A percentile compares a stretch with the other conserved stretches of the same genome.
These are phyloP conservation scores for Phytophthora uliginosa DNA, from an alignment of 352 stramenopile species.

Conservation along the genomic window DNA sequence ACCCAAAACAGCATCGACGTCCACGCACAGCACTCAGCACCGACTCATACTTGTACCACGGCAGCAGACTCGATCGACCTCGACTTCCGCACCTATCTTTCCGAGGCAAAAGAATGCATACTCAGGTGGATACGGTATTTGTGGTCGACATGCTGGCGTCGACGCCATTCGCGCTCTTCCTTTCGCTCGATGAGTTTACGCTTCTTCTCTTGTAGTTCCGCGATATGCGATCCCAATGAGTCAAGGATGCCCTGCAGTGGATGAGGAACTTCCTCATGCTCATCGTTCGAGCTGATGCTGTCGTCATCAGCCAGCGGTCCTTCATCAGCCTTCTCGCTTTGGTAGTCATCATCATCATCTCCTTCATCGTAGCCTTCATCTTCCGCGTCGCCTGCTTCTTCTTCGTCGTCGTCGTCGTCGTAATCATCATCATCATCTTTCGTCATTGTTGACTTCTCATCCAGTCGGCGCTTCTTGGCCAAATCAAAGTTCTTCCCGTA, in stretches of 20 bases:
- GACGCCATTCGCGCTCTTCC: constrained; percentile 55
- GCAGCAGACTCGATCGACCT: neutral
- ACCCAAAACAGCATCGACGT: neutral
- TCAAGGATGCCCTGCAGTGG: constrained; percentile 41
- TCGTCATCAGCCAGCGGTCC: constrained; percentile 18
- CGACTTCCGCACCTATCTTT: constrained; percentile 9
- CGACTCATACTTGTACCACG: constrained; percentile 2
- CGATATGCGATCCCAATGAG: constrained; percentile 51
- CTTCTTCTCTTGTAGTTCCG: constrained; percentile 54
- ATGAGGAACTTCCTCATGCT: constrained; percentile 29
- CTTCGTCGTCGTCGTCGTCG: constrained; percentile 33
- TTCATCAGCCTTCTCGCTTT: constrained; percentile 31
- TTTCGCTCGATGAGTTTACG: constrained; percentile 60
- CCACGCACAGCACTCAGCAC: constrained; percentile 3
- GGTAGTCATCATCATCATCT: constrained; percentile 30
- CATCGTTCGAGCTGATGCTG: constrained; percentile 28
- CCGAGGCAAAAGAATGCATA: constrained; percentile 10
- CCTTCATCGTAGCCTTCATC: constrained; percentile 35
- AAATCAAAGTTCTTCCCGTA: constrained; percentile 41
- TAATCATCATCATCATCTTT: constrained; percentile 38
- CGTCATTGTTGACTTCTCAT: constrained; percentile 14
- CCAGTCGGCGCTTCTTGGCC: constrained; percentile 36
- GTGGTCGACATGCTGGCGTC: constrained; percentile 19
- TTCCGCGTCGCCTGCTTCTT: constrained; percentile 33
- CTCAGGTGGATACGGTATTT: constrained; percentile 21